These are phyloP conservation scores for Pisolithus microcarpus DNA, from an alignment of 768 basidiomycete genomes.

Conservation along the genomic window DNA sequence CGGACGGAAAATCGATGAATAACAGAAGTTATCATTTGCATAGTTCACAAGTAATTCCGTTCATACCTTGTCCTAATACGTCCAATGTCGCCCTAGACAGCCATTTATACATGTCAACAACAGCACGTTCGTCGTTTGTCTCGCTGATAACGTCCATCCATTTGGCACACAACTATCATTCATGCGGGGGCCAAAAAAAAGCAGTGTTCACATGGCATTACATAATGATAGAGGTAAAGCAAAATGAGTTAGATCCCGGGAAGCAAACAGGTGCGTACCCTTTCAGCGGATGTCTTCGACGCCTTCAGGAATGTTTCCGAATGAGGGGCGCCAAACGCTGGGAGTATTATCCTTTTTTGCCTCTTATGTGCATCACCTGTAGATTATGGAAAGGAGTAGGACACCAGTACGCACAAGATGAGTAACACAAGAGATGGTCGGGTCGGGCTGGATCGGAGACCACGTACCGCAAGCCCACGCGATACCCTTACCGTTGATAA, in stretches of 20 bases:
- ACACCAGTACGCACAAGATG: neutral
- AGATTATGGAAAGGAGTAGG: neutral
- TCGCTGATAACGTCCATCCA: constrained; percentile 33
- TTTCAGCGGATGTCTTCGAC: constrained; percentile 28
- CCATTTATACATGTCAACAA: constrained; percentile 39
- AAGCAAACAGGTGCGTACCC: neutral
- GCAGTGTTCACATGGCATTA: too few species aligned
- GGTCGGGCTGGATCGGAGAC: neutral
- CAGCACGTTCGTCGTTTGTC: constrained; percentile 21
- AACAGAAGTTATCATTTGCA: too few species aligned
- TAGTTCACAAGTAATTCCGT: neutral
- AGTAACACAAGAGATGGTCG: neutral
- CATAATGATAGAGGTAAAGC: neutral
- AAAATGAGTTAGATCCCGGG: neutral
- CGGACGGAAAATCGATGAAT: neutral
- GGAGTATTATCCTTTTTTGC: constrained; percentile 46
- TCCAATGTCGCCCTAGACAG: constrained; percentile 64
- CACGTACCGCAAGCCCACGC: constrained; percentile 31
- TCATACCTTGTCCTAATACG: constrained; percentile 50
- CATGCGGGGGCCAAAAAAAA: neutral
- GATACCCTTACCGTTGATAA: constrained; percentile 23
- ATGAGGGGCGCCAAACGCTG: constrained; percentile 45
- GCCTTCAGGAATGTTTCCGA: constrained; percentile 44
- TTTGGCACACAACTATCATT: constrained; percentile 28
- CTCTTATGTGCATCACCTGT: constrained; percentile 36